A percentile compares a stretch with the other conserved stretches of the same genome.
These are phyloP conservation scores for Penicillium bialowiezense DNA, from an alignment of 495 filamentous ascomycete genomes.

Conservation along the genomic window DNA sequence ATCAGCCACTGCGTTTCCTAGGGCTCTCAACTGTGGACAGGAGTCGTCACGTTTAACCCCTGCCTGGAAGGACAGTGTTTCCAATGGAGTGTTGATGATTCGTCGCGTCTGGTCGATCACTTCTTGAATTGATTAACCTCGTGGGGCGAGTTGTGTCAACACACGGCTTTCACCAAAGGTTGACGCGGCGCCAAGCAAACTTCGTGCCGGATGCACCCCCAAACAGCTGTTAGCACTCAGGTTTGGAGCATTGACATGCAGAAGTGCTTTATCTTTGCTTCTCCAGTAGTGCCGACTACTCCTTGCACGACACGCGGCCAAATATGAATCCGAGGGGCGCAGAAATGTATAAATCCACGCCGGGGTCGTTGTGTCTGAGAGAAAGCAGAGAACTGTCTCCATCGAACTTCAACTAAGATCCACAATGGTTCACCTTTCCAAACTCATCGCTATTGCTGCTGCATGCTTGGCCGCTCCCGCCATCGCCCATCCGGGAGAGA, in stretches of 20 bases:
- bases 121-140: conserved; percentile 20
- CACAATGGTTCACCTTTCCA: conserved; percentile 25
- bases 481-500: conserved; percentile 36
- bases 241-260: not conserved
- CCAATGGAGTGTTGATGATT: conserved; percentile 4
- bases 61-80: conserved; percentile 1
- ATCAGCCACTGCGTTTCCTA: conserved; percentile 4
- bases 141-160: conserved; percentile 8
- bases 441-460: conserved; percentile 25
- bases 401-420: not conserved
- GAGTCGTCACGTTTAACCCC: not conserved
- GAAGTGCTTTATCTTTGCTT: not conserved
- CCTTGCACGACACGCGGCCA: not conserved
- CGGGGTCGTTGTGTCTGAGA: not conserved
- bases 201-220: not conserved
- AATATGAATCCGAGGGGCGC: not conserved
- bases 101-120: conserved; percentile 8
- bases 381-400: not conserved
- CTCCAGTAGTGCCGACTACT: not conserved
- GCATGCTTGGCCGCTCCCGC: conserved; percentile 21
- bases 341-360: conserved; percentile 1
- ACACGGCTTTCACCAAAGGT: not conserved
- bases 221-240: not conserved
- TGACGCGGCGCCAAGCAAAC: conserved; percentile 20
- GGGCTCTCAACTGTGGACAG: not conserved